A percentile compares a stretch with the other conserved stretches of the same genome.
Evolutionary conservation across 805 yeast genomes (phyloP).

Genomic region (Teunomyces pallodes): DNA sequence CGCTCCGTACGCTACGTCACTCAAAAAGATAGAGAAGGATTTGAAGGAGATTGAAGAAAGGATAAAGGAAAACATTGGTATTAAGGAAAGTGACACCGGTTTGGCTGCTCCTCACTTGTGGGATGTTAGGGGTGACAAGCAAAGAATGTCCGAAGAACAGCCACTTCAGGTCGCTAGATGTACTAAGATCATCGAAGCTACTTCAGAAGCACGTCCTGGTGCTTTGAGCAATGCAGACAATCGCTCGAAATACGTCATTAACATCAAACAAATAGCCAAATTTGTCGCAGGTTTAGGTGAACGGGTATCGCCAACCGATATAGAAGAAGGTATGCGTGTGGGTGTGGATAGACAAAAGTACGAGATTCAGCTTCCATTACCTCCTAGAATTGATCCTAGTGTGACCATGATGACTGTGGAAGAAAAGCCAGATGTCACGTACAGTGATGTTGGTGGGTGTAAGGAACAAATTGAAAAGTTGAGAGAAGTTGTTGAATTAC

Average conservation of each 20-base stretch:
- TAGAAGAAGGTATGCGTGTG: conserved; percentile 99
- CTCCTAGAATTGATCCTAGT: conserved; percentile 96
- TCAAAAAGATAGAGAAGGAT: conserved; percentile 84
- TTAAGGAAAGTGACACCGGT: conserved; percentile 97
- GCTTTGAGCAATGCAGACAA: conserved; percentile 63
- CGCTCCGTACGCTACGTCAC: conserved; percentile 85
- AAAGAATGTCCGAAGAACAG: conserved; percentile 88
- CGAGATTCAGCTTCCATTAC: conserved; percentile 94
- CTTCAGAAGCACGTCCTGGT: conserved; percentile 33
- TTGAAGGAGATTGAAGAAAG: conserved; percentile 78
- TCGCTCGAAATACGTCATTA: conserved; percentile 89
- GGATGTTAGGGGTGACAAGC: conserved; percentile 97
- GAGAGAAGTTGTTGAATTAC: conserved; percentile 94
- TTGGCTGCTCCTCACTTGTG: conserved; percentile 93
- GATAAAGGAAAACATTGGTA: conserved; percentile 92
- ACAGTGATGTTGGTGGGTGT: conserved; percentile 97
- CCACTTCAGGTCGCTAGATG: conserved; percentile 98
- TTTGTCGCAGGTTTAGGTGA: conserved; percentile 96
- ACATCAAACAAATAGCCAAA: conserved; percentile 96
- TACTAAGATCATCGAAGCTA: conserved; percentile 86
- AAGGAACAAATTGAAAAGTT: conserved; percentile 97
- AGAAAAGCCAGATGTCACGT: conserved; percentile 98
- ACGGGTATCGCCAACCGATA: conserved; percentile 96
- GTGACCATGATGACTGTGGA: conserved; percentile 99
- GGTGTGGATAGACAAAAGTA: conserved; percentile 98